Percentiles rank a stretch among this genome's conserved stretches.
Evolutionary conservation across 352 stramenopile genomes (phyloP).

Genomic region (Globisporangium rhizosaccharum): DNA sequence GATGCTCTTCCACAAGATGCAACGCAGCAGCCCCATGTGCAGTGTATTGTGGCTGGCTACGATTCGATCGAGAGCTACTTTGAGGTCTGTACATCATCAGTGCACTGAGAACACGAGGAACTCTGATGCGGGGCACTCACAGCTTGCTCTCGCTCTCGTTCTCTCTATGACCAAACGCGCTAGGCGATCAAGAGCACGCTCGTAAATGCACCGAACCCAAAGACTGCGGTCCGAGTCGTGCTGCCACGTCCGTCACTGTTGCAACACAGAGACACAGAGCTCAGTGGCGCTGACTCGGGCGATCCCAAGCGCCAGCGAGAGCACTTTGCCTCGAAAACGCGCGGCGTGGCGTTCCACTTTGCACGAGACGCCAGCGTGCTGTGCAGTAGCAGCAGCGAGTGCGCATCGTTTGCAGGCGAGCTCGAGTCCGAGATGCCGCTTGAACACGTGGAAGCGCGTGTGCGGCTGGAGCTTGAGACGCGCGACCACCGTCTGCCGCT

Average conservation of each 20-base stretch:
- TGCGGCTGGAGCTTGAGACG: conserved; percentile 17
- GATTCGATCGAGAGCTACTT: not conserved
- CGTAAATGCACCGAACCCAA: not conserved
- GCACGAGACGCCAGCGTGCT: not conserved
- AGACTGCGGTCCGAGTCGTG: not conserved
- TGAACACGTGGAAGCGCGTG: conserved; percentile 11
- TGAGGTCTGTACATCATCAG: not conserved
- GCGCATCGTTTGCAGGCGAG: not conserved
- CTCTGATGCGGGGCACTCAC: too few relatives aligned
- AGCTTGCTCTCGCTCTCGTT: too few relatives aligned
- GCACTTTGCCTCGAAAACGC: not conserved
- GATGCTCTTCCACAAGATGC: not conserved
- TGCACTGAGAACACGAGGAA: too few relatives aligned
- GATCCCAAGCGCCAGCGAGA: not conserved
- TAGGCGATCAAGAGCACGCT: not conserved
- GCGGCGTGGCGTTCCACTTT: conserved; percentile 5
- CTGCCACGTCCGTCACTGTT: not conserved
- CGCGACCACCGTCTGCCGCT: conserved; percentile 28
- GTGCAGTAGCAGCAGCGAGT: not conserved
- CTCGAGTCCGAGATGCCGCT: conserved; percentile 12
- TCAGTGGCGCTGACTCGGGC: not conserved
- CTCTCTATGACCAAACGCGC: not conserved
- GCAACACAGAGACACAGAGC: not conserved
- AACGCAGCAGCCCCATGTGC: not conserved
- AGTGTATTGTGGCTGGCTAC: not conserved